Conservation (phyloP, 139 green algal genomes). For the Gonium pectorale region DNA sequence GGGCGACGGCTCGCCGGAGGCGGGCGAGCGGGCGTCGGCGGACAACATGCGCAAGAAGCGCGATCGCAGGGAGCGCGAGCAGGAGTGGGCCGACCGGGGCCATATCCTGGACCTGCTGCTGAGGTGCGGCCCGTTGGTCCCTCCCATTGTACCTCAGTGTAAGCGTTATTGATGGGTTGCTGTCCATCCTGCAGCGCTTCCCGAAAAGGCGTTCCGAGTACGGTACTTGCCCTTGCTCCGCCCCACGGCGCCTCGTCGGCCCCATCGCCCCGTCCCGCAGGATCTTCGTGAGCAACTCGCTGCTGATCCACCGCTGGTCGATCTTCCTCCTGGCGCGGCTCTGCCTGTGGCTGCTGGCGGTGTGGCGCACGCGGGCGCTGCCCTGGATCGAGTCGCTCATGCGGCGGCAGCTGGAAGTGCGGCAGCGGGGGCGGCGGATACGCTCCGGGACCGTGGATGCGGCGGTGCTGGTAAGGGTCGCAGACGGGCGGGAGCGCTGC, state of each 20-base stretch:
- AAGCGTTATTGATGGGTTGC: too few species aligned
- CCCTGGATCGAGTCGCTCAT: too few species aligned
- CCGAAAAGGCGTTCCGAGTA: too few species aligned
- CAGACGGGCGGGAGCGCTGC: neutral
- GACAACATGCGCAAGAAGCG: neutral
- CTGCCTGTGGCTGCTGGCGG: neutral
- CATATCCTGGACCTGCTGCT: neutral
- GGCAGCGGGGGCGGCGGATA: neutral
- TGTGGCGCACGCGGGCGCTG: too few species aligned
- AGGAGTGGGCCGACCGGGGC: neutral
- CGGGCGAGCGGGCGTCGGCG: neutral
- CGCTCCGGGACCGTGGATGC: conserved; percentile 8
- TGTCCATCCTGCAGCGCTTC: too few species aligned
- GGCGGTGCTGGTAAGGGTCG: conserved; percentile 18
- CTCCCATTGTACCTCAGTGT: too few species aligned
- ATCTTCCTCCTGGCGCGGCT: neutral
- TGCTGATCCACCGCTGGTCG: conserved; percentile 22
- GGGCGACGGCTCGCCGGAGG: neutral
- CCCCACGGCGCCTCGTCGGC: neutral
- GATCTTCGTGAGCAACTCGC: neutral
- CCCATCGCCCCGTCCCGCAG: neutral
- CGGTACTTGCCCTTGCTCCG: too few species aligned
- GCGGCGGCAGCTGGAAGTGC: neutral
- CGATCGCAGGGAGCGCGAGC: neutral
- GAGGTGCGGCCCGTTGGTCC: neutral